phyloP scores from a whole-genome alignment of 345 rosid species.

The Garcia nutans region DNA sequence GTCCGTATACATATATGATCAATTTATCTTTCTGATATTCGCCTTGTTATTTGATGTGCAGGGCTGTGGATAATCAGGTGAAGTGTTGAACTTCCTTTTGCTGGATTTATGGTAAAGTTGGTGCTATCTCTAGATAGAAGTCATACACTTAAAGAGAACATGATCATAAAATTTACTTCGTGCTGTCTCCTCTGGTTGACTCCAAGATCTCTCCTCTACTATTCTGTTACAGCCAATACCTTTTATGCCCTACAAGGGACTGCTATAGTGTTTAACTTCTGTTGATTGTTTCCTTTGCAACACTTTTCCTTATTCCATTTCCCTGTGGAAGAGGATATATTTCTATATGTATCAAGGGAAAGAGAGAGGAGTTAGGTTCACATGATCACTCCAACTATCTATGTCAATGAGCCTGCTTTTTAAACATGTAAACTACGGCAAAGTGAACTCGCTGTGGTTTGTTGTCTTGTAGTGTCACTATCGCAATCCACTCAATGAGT shows the following conservation, averaged over 20 bases:
- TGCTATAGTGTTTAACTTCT: not conserved
- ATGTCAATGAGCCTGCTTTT: too few species aligned
- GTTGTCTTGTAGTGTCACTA: too few species aligned
- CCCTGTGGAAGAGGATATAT: too few species aligned
- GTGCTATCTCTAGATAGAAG: not conserved
- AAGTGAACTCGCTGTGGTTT: too few species aligned
- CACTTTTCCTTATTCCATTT: too few species aligned
- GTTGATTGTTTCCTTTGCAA: not conserved
- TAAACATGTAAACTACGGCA: too few species aligned
- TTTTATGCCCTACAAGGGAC: not conserved
- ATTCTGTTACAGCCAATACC: too few species aligned
- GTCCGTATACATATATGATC: not conserved
- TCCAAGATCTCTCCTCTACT: not conserved
- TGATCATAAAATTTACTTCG: not conserved
- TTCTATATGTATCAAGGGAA: too few species aligned
- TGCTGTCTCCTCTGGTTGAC: not conserved
- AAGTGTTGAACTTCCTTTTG: not conserved
- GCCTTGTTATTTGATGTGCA: constrained; percentile 37
- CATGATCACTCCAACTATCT: too few species aligned
- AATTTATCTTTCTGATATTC: constrained; percentile 17
- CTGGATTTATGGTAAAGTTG: not conserved
- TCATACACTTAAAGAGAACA: not conserved
- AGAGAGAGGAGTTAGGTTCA: too few species aligned
- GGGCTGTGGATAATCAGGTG: constrained; percentile 97
- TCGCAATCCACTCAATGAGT: too few species aligned